Base-by-base conservation (phyloP, 768 basidiomycete genomes). In the Pleurotus pulmonarius region DNA sequence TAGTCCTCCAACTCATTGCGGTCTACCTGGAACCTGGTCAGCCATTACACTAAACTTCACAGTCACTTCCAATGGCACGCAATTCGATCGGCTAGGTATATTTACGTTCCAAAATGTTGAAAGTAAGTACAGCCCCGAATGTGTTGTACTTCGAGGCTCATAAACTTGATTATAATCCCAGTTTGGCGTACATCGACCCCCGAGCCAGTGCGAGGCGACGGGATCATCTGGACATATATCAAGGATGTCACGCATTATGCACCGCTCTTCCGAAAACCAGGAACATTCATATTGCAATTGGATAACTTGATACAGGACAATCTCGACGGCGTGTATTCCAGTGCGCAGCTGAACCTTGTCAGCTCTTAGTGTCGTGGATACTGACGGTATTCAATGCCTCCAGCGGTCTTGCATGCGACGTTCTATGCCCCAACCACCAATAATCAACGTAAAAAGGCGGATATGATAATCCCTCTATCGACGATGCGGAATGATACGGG, bases 171-270 rank as follows among this genome's bases (percentile, higher is more conserved):
- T 49, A 41, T 46, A 47, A 37, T 41, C 44, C 22, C 43, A 88
- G 87, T 90, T 49, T 90, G 89, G 90, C 77, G 90, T 38, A 90
- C 87, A 16, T 90, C 88, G 0, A 92, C 90, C 15, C 85, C 89
- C 0, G 90, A 92, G 67, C 90, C 90, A 0, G 86, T 83, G 0
- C 62, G 60, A 12, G 75, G 80, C 2, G 75, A 81, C 47, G 90
- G 89, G 9, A 90, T 91, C 58, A 84, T 89, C 48, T 91, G 88
- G 89, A 89, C 88, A 0, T 85, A 81, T 55, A 67, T 83, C 61
- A 91, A 91, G 65, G 90, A 92, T 61, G 87, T 87, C 22, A 86
- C 88, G 5, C 82, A 82, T 20, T 92, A 85, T 58, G 79, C 76
- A 3, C 87, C 88, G 1, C 76, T 92, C 39, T 92, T 92, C 64